Evolutionary conservation across 139 green algal species (phyloP).

Genomic region (Chlorella sp.): DNA sequence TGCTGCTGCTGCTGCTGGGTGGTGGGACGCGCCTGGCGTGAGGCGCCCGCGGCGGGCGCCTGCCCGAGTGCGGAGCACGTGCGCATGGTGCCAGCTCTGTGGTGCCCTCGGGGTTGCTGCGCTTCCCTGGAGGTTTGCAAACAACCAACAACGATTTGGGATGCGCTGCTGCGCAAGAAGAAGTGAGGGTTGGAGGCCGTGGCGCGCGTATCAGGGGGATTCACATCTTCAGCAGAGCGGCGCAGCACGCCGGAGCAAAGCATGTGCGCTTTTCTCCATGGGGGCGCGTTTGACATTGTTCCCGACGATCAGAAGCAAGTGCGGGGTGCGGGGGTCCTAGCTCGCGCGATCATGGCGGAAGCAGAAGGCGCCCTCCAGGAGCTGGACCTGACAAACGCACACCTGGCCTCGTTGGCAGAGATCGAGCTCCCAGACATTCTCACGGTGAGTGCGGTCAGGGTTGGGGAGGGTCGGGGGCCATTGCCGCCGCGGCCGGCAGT

Average conservation of each 20-base stretch:
- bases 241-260: too few species aligned
- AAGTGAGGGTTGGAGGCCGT: too few species aligned
- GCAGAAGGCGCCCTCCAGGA: constrained; percentile 22
- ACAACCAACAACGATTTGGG: too few species aligned
- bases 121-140: too few species aligned
- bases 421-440: constrained; percentile 58
- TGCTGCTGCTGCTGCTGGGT: not conserved
- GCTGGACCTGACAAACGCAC: constrained; percentile 79
- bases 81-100: not conserved
- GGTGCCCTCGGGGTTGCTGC: not conserved
- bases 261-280: too few species aligned
- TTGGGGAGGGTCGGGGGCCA: not conserved
- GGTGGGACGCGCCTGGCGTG: not conserved
- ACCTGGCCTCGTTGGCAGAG: constrained; percentile 64
- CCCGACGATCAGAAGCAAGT: too few species aligned
- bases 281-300: too few species aligned
- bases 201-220: too few species aligned
- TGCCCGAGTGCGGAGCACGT: not conserved
- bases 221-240: too few species aligned
- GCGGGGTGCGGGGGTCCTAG: too few species aligned
- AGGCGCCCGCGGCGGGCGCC: not conserved
- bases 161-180: too few species aligned
- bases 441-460: constrained; percentile 40
- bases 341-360: not conserved
- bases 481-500: not conserved